Evolutionary conservation across 345 rosid genomes (phyloP).

Genomic region (Camelina laxa): DNA sequence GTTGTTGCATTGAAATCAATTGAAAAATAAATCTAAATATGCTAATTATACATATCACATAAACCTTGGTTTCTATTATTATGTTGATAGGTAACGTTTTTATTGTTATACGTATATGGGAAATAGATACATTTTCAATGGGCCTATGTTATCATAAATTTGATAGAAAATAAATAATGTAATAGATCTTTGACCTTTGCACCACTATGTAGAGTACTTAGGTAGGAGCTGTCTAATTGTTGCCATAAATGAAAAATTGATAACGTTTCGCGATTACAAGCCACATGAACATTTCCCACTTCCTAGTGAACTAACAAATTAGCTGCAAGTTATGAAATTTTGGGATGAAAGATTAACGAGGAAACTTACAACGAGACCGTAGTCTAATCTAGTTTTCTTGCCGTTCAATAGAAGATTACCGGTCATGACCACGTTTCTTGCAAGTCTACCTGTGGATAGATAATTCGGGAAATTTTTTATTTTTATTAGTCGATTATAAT

Average conservation of each 20-base stretch:
- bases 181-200: constrained; percentile 5
- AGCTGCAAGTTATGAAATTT: constrained; percentile 2
- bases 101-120: background rate
- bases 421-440: constrained; percentile 92
- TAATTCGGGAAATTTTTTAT: background rate
- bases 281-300: background rate
- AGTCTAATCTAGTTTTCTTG: constrained; percentile 65
- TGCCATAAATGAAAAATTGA: constrained; percentile 2
- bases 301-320: constrained; percentile 1
- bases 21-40: background rate
- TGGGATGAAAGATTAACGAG: constrained; percentile 3
- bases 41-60: background rate
- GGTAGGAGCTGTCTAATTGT: background rate
- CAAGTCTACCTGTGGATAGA: constrained; percentile 73
- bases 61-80: background rate
- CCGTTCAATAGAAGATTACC: constrained; percentile 91
- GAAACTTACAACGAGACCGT: constrained; percentile 71
- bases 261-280: constrained; percentile 7
- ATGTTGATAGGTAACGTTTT: background rate
- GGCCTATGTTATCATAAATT: background rate
- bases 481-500: background rate
- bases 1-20: background rate
- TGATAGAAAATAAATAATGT: background rate
- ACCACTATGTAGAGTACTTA: background rate
- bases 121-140: background rate